Base-by-base conservation (phyloP, 2,329 filamentous ascomycete genomes). In the Macrophomina tecta region DNA sequence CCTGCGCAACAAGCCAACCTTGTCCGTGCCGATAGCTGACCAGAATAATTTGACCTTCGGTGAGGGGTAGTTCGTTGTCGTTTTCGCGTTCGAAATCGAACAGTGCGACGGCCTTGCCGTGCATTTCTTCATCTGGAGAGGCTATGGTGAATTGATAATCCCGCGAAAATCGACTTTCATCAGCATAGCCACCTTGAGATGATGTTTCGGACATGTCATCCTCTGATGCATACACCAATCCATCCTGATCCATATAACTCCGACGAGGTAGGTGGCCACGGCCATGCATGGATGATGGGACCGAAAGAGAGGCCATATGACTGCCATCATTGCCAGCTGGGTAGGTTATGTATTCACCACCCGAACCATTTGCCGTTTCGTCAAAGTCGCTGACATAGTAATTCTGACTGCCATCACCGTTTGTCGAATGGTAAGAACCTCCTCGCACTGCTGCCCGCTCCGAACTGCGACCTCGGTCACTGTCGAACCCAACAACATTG, bases 71-170 rank as follows among this genome's bases (percentile, higher is more conserved):
- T 79, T 99, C 95, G 76, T 98, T 99, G 77, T 97, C 93, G 77
- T 98, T 97, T 79, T 98, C 94, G 38, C 94, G 88, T 72, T 90
- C 90, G 80, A 99, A 99, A 76, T 97, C 94, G 76, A 97, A 99
- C 28, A 99, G 84, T 6, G 95, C 95, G 34, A 99, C 92, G 11
- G 93, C 94, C 77, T 97, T 97, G 58, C 95, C 95, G 75, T 97
- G 94, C 87, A 97, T 97, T 78, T 98, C 93, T 80, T 98, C 94
- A 77, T 98, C 95, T 5, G 94, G 93, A 14, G 92, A 96, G 16
- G 92, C 94, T 72, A 97, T 97, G 18, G 93, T 96, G 77, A 97
- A 97, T 73, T 96, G 92, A 77, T 97, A 97, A 78, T 97, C 92
- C 71, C 91, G 89, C 53, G 93, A 96, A 79, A 94, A 97, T 73